Conservation (phyloP, 192 early-diverging fungal species). For the Podila epigama region DNA sequence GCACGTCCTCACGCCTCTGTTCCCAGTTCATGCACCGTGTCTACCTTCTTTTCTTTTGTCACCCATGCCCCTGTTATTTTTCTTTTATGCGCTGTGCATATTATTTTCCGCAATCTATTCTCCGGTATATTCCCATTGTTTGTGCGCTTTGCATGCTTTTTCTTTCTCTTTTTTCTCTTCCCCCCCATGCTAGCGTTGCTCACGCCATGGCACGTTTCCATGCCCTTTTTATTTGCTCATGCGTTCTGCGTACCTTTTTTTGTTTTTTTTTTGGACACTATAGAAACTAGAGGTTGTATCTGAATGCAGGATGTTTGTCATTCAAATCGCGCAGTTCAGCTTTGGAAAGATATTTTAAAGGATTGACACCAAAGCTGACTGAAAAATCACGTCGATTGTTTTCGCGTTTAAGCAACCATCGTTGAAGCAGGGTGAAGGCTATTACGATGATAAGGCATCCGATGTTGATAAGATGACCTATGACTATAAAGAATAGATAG, state of each 20-base stretch:
- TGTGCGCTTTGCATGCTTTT: too few species aligned
- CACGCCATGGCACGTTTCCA: too few species aligned
- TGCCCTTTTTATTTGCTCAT: background rate
- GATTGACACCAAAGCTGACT: slow-evolving; percentile 36
- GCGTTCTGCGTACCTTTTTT: background rate
- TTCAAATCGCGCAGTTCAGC: slow-evolving; percentile 29
- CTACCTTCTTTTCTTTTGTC: too few species aligned
- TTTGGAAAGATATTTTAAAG: slow-evolving; percentile 28
- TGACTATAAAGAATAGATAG: background rate
- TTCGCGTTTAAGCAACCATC: slow-evolving; percentile 23
- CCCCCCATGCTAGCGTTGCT: too few species aligned
- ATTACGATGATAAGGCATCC: slow-evolving; percentile 1
- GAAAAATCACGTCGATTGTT: slow-evolving; percentile 35
- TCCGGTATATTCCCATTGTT: too few species aligned
- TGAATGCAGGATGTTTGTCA: slow-evolving; percentile 34
- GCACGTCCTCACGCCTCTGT: too few species aligned
- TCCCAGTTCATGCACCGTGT: too few species aligned
- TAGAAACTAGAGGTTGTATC: slow-evolving; percentile 26
- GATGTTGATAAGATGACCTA: slow-evolving; percentile 26
- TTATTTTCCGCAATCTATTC: too few species aligned
- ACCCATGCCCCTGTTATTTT: too few species aligned
- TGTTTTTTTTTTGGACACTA: background rate
- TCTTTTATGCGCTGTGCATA: too few species aligned
- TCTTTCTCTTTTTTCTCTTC: too few species aligned
- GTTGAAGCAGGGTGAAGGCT: slow-evolving; percentile 1